Evolutionary conservation across 345 rosid species (phyloP), one percentile per base, ranked within the genome.

Genomic region (Ricinus communis): DNA sequence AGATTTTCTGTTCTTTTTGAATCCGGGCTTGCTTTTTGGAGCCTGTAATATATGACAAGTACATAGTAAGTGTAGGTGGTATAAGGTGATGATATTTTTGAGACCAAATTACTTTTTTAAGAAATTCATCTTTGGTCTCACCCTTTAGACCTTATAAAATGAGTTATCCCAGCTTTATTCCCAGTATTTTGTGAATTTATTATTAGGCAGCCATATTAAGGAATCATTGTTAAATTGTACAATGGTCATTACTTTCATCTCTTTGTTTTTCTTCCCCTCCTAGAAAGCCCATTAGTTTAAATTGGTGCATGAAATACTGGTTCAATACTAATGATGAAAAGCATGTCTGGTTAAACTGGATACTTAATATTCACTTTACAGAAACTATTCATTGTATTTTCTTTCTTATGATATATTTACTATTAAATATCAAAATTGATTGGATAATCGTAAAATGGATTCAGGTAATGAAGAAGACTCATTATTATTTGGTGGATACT

Each of bases 381-480:
- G 38, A 25, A 62, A 53, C 53, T 38, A 5, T 69, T 47, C 38
- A 24, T 63, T 82, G 43, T 2, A 31, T 65, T 0, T 27, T 28
- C 45, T 55, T 38, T 51, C 36, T 55, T 28, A 4, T 11, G 76
- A 36, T 51, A 4, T n/a, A 55, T 60, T 31, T 57, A 38, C n/a
- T n/a, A n/a, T n/a, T n/a, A 43, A 24, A 54, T 61, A 66, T 74
- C 16, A 28, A 33, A 68, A 65, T 41, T 51, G 69, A 57, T 53
- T 65, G 41, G 50, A 16, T 57, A 50, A 38, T 60, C 9, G 50
- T 62, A 53, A 73, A n/a, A 63, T 65, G 51, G 58, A 71, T 71
- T 70, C 84, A 91, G 97, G 98, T 93, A 83, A 90, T 93, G 97
- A 88, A 93, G 85, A 91, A 93, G 85, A 91, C 98, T 65, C 98